These are phyloP conservation scores for Cyathus striatus DNA, from an alignment of 768 basidiomycete species.

Conservation along the genomic window DNA sequence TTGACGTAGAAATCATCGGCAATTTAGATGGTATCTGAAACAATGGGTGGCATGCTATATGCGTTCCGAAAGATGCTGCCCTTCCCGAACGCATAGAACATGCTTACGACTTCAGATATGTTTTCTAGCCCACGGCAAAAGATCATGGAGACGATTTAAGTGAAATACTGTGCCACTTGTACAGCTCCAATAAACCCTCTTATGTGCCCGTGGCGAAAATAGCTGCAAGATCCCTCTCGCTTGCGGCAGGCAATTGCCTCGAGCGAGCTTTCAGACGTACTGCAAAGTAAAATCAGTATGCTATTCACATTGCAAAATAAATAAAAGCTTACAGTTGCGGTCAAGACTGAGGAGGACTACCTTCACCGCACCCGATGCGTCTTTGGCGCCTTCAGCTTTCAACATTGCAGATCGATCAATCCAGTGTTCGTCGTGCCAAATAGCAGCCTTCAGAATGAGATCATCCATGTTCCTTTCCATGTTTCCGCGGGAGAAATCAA, in stretches of 20 bases:
- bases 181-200: too few species aligned
- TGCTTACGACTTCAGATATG: too few species aligned
- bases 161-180: too few species aligned
- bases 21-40: too few species aligned
- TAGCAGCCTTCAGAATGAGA: constrained; percentile 84
- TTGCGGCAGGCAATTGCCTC: constrained; percentile 77
- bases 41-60: too few species aligned
- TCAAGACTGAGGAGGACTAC: constrained; percentile 90
- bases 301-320: constrained; percentile 3
- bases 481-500: constrained; percentile 54
- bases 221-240: constrained; percentile 78
- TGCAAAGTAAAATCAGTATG: constrained; percentile 22
- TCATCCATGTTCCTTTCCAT: constrained; percentile 88
- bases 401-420: constrained; percentile 77
- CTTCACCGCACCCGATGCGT: constrained; percentile 54
- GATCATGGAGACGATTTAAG: too few species aligned
- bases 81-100: too few species aligned
- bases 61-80: too few species aligned
- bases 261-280: constrained; percentile 90
- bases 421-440: constrained; percentile 95
- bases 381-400: constrained; percentile 31
- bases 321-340: constrained; percentile 69
- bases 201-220: constrained; percentile 44
- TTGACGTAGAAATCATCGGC: too few species aligned
- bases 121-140: too few species aligned